Percentiles rank a stretch among this genome's conserved stretches.
Conservation (phyloP, 306 rosid species). For the Cucumis hystrix region DNA sequence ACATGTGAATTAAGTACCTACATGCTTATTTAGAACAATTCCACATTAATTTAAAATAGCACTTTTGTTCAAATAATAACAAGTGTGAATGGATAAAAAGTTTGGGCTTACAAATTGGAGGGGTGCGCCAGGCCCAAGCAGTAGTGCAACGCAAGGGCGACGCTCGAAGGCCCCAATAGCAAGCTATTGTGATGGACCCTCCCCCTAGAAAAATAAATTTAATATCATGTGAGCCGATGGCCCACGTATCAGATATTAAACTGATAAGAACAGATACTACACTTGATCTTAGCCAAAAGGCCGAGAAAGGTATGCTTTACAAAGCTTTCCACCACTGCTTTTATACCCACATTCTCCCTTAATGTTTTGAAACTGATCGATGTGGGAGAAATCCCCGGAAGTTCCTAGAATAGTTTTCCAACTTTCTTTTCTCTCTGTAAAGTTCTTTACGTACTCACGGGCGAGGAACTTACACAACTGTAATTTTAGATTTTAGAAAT, state of each 20-base stretch:
- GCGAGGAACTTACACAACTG: no score
- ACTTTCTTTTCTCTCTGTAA: no score
- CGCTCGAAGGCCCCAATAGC: not conserved
- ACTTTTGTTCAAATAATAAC: no score
- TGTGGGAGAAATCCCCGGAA: not conserved
- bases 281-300: not conserved
- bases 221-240: not conserved
- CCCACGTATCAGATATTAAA: not conserved
- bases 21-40: no score
- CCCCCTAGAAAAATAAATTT: not conserved
- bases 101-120: not conserved
- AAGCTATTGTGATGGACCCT: not conserved
- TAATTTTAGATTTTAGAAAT: no score
- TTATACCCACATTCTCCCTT: not conserved
- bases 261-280: not conserved
- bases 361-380: not conserved
- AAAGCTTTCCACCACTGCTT: accelerated
- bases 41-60: no score
- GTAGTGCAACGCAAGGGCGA: not conserved
- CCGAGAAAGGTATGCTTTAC: not conserved
- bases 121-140: not conserved
- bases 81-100: no score
- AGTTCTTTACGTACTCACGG: no score
- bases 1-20: no score
- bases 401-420: no score